Evolutionary conservation across 2,329 filamentous ascomycete genomes (phyloP).

Genomic region (Pseudogymnoascus sp.): DNA sequence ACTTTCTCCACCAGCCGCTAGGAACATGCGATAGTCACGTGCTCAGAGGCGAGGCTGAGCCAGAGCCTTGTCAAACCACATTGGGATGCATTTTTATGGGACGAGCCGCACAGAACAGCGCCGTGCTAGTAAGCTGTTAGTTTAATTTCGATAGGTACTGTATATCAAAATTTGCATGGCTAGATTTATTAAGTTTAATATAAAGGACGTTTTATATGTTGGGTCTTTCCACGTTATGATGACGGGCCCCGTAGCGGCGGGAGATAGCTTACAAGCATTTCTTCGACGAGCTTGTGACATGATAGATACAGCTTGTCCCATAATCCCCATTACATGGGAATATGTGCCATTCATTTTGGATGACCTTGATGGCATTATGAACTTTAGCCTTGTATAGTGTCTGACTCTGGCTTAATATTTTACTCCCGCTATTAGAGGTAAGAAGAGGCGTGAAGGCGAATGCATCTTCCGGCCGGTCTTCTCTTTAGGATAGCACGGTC

Average conservation of each 20-base stretch:
- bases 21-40: background rate
- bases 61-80: background rate
- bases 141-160: background rate
- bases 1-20: slow-evolving; percentile 1
- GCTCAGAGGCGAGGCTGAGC: background rate
- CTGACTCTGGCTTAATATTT: background rate
- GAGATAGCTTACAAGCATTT: background rate
- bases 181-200: background rate
- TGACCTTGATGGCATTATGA: background rate
- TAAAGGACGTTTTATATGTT: background rate
- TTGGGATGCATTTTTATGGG: background rate
- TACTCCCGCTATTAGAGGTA: background rate
- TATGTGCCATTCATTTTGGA: background rate
- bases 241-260: background rate
- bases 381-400: background rate
- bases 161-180: background rate
- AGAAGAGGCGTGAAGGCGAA: background rate
- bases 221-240: background rate
- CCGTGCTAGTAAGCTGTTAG: background rate
- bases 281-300: background rate
- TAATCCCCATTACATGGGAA: background rate
- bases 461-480: background rate
- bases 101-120: background rate
- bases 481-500: background rate
- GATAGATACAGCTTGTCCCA: background rate